These are phyloP conservation scores for Chalciporus pseudorubinellus DNA, from an alignment of 768 basidiomycete genomes.

Conservation along the genomic window DNA sequence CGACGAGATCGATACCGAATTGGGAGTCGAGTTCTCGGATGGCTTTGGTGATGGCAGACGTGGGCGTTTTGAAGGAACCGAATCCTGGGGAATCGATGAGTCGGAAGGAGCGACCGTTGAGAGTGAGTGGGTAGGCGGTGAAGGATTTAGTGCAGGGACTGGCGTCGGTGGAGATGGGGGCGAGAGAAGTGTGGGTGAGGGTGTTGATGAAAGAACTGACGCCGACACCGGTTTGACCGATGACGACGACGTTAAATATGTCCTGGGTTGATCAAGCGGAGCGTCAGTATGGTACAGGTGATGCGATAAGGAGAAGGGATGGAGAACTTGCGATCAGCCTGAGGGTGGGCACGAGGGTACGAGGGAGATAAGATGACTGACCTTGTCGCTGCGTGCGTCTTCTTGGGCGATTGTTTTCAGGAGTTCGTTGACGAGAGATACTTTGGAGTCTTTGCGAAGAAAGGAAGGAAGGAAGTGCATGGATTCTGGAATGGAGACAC, in stretches of 20 bases:
- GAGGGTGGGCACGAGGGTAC: not conserved
- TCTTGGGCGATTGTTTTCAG: conserved; percentile 22
- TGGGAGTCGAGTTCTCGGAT: conserved; percentile 29
- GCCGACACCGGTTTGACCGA: conserved; percentile 33
- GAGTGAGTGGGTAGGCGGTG: conserved; percentile 23
- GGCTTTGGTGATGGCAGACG: conserved; percentile 22
- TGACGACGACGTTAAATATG: conserved; percentile 30
- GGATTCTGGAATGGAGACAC: not conserved
- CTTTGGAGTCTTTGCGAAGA: conserved; percentile 27
- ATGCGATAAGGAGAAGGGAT: not conserved
- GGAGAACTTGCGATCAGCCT: too few species aligned
- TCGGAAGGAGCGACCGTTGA: conserved; percentile 28
- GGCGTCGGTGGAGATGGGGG: conserved; percentile 28
- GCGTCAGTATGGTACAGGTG: not conserved
- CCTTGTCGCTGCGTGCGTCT: conserved; percentile 23
- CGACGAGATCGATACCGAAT: conserved; percentile 28
- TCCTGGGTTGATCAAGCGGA: conserved; percentile 10
- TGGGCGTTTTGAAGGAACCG: conserved; percentile 28
- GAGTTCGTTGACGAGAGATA: conserved; percentile 22
- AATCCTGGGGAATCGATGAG: conserved; percentile 32
- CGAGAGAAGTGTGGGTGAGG: conserved; percentile 22
- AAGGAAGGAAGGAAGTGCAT: conserved; percentile 29
- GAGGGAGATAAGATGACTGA: conserved; percentile 5
- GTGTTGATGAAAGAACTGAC: conserved; percentile 44
- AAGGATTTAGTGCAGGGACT: conserved; percentile 27